phyloP scores from a whole-genome alignment of 2,329 filamentous ascomycete species.

The Rutstroemia sydowiana region DNA sequence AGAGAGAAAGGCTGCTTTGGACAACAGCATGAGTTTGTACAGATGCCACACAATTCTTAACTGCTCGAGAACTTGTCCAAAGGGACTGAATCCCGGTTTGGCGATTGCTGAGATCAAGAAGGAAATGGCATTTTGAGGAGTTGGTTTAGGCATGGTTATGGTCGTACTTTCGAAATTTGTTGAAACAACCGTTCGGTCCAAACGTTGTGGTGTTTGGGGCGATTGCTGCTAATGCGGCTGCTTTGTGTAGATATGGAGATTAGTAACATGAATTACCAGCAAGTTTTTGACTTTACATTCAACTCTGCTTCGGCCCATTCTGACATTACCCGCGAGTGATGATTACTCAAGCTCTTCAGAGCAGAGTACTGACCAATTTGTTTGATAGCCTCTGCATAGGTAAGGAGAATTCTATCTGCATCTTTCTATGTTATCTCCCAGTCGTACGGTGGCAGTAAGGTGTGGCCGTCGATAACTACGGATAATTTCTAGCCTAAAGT shows the following conservation, averaged over 20 bases:
- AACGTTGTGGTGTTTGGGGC: slow-evolving; percentile 5
- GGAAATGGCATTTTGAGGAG: slow-evolving; percentile 61
- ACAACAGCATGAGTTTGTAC: slow-evolving; percentile 99
- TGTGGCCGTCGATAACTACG: too few relatives aligned
- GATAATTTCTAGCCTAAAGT: too few relatives aligned
- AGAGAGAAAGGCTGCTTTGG: slow-evolving; percentile 82
- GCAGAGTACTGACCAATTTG: neutral
- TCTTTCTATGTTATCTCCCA: too few relatives aligned
- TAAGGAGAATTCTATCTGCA: neutral
- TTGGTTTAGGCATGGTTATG: neutral
- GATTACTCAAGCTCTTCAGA: too few relatives aligned
- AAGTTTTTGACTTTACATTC: neutral
- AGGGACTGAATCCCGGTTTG: slow-evolving; percentile 92
- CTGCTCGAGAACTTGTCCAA: slow-evolving; percentile 95
- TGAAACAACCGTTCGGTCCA: slow-evolving; percentile 1
- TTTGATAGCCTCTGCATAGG: too few relatives aligned
- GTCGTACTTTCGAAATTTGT: neutral
- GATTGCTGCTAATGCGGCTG: slow-evolving; percentile 7
- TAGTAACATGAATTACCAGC: slow-evolving; percentile 7
- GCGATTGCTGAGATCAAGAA: slow-evolving; percentile 99
- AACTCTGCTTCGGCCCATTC: neutral
- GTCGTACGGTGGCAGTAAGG: too few relatives aligned
- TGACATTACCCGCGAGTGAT: neutral
- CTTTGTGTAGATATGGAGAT: slow-evolving; percentile 8
- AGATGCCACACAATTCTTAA: slow-evolving; percentile 99